Evolutionary conservation across 129 eudicot genomes (phyloP), one percentile per base, ranked within the genome.

Genomic region (Silybum marianum): DNA sequence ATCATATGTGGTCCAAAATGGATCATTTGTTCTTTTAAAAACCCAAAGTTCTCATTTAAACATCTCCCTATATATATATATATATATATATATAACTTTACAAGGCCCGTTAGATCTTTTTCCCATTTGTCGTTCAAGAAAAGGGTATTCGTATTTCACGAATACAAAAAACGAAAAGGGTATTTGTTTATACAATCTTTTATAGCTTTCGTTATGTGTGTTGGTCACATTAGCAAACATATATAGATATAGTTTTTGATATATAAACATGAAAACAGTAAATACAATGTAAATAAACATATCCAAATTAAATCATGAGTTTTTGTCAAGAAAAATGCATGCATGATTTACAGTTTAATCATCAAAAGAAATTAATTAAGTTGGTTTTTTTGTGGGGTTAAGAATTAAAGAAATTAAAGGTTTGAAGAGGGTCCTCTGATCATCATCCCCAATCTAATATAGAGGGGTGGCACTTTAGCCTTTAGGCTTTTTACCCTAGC

Each of bases 401-500:
- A 72, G 22, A 5, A 16, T 54, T 54, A 80, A 69, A 70, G 62
- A 46, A 81, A 54, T 16, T 54, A 16, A 78, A 81, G 78, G 71
- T 83, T 44, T 76, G 10, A 62, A 32, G 28, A 28, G 69, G 84
- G 84, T 80, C 80, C 80, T 65, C 62, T 48, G n/a, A n/a, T n/a
- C 60, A 34, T 48, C 60, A 34, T 22, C 62, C 54, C 67, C 81
- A n/a, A 28, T 48, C 73, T 14, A 63, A 80, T 25, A 26, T 19
- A 63, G 58, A 23, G 32, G 42, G 69, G 7, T 28, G 23, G 21
- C 82, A 73, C 87, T 83, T 88, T 86, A 67, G 74, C 86, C 83
- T 88, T 86, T 83, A 74, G 83, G 74, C 82, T 74, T 90, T 87
- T 78, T 76, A 77, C 78, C 80, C 87, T 81, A 81, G 76, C 84